Base-by-base conservation (phyloP, 305 asterid species). In the Solanum hybrid region DNA sequence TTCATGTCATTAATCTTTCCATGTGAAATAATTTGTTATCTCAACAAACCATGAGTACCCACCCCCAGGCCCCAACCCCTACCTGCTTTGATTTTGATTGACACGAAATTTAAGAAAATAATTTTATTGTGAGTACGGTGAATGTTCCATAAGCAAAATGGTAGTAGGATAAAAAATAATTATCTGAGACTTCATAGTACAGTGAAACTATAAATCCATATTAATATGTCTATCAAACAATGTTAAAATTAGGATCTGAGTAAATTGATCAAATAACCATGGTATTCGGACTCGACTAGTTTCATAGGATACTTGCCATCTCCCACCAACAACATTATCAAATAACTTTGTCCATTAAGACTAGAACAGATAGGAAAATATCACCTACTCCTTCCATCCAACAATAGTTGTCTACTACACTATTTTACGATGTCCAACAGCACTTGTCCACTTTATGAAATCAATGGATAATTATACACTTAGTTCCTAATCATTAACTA, bases 281-380 rank as follows among this genome's bases (percentile, higher is more conserved):
- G 4, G 24, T 20, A 6, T 56, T 1, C 2, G 24, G 0, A 0
- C 24, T 56, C 24, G 5, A 56, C 2, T 20, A 56, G 2, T 56
- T 7, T 0, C 24, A 7, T 20, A 20, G 10, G 5, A 56, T 1
- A 0, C 10, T 56, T 7, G 5, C 0, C 26, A 56, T 20, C 24
- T 6, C 1, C 4, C 24, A 56, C 8, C 0, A 51, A 0, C n/a
- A 16, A 51, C 4, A 1, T 0, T 51, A 51, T 51, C n/a, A 51
- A 51, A 46, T 46, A 46, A 51, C 2, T 16, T 20, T 56, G 5
- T 64, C 12, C 27, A 64, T 0, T 6, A 0, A 64, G 2, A n/a
- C 13, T 64, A 64, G 6, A 64, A 64, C 0, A 64, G 0, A 8
- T 64, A 64, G 2, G 3, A 64, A 64, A 7, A 64, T 3, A 64